Evolutionary conservation across 2,329 filamentous ascomycete species (phyloP).

Genomic region (Penicillium nordicum): DNA sequence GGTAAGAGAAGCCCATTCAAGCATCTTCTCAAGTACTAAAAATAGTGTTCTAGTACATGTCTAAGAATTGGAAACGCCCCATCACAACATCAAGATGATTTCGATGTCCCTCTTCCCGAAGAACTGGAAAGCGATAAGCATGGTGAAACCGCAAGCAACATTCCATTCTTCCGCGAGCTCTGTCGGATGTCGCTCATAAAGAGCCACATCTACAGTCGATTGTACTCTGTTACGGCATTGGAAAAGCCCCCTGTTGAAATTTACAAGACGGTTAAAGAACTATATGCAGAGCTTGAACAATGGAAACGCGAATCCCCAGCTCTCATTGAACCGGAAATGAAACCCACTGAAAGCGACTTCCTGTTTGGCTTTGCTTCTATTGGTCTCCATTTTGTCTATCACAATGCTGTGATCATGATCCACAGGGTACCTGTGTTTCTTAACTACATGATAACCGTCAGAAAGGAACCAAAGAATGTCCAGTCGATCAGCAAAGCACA

Average conservation of each 20-base stretch:
- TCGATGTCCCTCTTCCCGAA: conserved; percentile 89
- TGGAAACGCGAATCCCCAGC: conserved; percentile 91
- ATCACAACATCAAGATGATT: conserved; percentile 69
- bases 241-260: conserved; percentile 78
- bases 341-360: conserved; percentile 82
- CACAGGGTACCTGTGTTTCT: conserved; percentile 94
- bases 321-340: conserved; percentile 82
- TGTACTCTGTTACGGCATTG: conserved; percentile 85
- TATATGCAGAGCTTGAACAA: conserved; percentile 78
- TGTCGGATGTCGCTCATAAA: conserved; percentile 85
- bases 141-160: conserved; percentile 74
- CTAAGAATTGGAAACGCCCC: conserved; percentile 64
- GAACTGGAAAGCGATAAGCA: conserved; percentile 87
- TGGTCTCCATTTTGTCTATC: conserved; percentile 89
- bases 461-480: conserved; percentile 38
- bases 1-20: conserved; percentile 39
- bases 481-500: conserved; percentile 72
- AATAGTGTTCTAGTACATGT: conserved; percentile 52
- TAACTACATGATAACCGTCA: conserved; percentile 78
- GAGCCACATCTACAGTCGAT: conserved; percentile 80
- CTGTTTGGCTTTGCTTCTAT: conserved; percentile 85
- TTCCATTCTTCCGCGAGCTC: conserved; percentile 91
- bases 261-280: conserved; percentile 82
- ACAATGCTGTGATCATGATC: conserved; percentile 93
- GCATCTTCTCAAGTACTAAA: background rate